Evolutionary conservation across 768 basidiomycete species (phyloP), one percentile per base, ranked within the genome.

Genomic region (Sutorius australiensis): DNA sequence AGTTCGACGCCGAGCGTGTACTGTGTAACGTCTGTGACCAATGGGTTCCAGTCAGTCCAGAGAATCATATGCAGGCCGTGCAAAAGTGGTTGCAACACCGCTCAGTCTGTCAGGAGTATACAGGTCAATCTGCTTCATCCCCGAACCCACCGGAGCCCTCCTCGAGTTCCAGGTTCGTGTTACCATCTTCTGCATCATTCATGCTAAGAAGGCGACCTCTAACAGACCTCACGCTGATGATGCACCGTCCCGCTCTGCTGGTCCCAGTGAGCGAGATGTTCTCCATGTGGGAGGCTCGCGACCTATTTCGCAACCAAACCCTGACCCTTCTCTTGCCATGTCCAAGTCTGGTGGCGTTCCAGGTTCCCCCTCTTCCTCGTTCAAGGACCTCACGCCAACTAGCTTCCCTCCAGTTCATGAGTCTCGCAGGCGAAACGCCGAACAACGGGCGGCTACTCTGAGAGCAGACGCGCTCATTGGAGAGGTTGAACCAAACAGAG

Each of bases 361-460:
- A 24, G 57, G 58, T 46, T 69, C 69, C 24, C 71, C 72, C 21
- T 60, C 65, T 46, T 64, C 77, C 13, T 71, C 77, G 27, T 79
- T 81, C 68, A 80, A 81, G 62, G 81, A 83, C 60, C 76, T 82
- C 51, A 81, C 72, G n/a, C 80, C 82, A 0, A 67, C 72, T 24
- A 82, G 75, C 62, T 85, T 80, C 56, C 73, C 80, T 31, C 78
- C 81, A 8, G 69, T 76, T 21, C 72, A 86, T 56, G 88, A 88
- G 60, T 83, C 86, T 14, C 80, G 87, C 21, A 73, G 86, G 27
- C 79, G 86, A 51, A 89, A 87, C 59, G 87, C 89, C 17, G 89
- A 90, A 61, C 87, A 90, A 67, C 82, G 89, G 30, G 86, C 84
- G 0, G 85, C 85, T 10, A 80, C 81, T 2, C 76, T 92, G 33